Evolutionary conservation across 2,329 filamentous ascomycete genomes (phyloP).

Genomic region (Fusarium anthophilum): DNA sequence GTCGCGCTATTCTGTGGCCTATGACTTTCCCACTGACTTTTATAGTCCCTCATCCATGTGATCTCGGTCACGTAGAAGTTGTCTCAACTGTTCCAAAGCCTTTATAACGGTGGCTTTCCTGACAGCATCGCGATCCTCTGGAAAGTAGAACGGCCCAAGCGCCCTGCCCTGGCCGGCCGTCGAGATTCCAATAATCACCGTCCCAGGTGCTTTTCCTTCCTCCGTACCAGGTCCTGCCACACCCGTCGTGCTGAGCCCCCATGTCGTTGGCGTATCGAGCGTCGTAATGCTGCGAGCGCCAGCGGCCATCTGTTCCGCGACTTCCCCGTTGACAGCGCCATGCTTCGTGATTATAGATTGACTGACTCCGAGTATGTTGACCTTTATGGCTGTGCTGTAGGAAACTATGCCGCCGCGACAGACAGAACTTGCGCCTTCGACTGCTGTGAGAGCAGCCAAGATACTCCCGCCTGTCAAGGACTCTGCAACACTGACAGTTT

Average conservation of each 20-base stretch:
- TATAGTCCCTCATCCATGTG: neutral
- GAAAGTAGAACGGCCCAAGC: conserved; percentile 30
- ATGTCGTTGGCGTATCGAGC: conserved; percentile 24
- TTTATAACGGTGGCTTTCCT: conserved; percentile 8
- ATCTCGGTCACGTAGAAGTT: neutral
- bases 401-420: conserved; percentile 49
- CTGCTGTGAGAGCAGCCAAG: conserved; percentile 45
- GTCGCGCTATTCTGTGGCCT: neutral
- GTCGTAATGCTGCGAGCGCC: conserved; percentile 19
- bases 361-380: conserved; percentile 38
- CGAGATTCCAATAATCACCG: conserved; percentile 29
- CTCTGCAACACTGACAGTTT: conserved; percentile 45
- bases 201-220: conserved; percentile 29
- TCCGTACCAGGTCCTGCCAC: conserved; percentile 20
- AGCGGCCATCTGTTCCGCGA: conserved; percentile 33
- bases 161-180: neutral
- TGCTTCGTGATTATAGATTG: conserved; percentile 11
- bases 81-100: conserved; percentile 8
- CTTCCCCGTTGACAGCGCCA: conserved; percentile 27
- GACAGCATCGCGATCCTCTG: conserved; percentile 7
- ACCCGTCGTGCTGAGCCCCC: conserved; percentile 31
- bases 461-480: conserved; percentile 46
- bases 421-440: conserved; percentile 44
- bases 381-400: conserved; percentile 45
- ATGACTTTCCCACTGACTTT: neutral